A percentile compares a stretch with the other conserved stretches of the same genome.
Evolutionary conservation across 176 grass and related monocot species (phyloP).

Genomic region (Oryza coarctata): DNA sequence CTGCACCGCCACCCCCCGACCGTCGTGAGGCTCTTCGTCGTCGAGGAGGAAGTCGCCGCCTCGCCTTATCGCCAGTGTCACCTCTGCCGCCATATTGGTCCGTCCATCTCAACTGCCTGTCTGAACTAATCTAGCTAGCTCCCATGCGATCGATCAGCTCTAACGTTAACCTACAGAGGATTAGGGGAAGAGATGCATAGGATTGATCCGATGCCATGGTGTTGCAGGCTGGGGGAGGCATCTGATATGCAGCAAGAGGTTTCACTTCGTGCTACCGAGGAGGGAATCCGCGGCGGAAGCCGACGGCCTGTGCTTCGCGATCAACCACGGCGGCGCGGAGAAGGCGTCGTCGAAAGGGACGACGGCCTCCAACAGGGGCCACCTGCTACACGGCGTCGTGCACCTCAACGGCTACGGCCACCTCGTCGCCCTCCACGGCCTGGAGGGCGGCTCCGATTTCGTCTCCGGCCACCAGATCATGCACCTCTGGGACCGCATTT

Average conservation of each 20-base stretch:
- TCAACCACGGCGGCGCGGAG: conserved; percentile 15
- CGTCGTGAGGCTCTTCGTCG: conserved; percentile 61
- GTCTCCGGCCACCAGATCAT: conserved; percentile 83
- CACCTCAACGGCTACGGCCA: conserved; percentile 94
- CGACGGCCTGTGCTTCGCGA: conserved; percentile 45
- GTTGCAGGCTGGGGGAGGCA: conserved; percentile 78
- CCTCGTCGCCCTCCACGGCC: conserved; percentile 65
- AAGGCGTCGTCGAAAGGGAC: conserved; percentile 39
- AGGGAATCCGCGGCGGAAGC: conserved; percentile 49
- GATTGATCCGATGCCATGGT: not conserved
- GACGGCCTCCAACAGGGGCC: conserved; percentile 25
- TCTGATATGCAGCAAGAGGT: conserved; percentile 88
- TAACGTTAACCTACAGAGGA: too few species aligned
- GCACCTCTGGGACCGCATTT: conserved; percentile 88
- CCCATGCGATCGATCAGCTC: not conserved
- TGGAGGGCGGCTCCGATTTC: conserved; percentile 76
- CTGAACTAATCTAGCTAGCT: too few species aligned
- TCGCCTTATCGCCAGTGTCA: conserved; percentile 53
- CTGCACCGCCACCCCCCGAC: conserved; percentile 64
- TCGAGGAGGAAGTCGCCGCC: conserved; percentile 75
- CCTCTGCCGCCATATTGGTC: conserved; percentile 71
- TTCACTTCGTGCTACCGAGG: conserved; percentile 81
- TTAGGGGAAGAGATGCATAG: not conserved
- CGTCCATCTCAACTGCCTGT: not conserved
- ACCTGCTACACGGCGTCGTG: conserved; percentile 79